Base-by-base conservation (phyloP, 2,329 filamentous ascomycete genomes). In the Trichoderma atrobrunneum region DNA sequence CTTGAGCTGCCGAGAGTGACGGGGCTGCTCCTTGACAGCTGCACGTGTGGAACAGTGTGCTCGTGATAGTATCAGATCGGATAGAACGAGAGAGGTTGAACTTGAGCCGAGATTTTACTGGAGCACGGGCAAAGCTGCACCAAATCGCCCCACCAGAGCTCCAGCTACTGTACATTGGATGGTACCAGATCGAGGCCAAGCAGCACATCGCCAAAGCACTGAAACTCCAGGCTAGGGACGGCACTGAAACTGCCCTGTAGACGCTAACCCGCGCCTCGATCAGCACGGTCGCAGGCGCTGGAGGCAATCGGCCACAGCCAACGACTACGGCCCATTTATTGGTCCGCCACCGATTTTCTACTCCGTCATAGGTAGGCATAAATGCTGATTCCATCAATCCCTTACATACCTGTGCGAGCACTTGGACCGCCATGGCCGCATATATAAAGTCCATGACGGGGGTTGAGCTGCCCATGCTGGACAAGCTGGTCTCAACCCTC, bases 361-460 rank as follows among this genome's bases (percentile, higher is more conserved):
- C 0, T 36, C 24, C 64, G 51, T 60, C 57, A 60, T 60, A 26
- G 26, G 26, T 5, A 39, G 63, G 51, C 7, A 36, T n/a, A n/a
- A n/a, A n/a, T n/a, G n/a, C 43, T 32, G 66, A 67, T 57, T 39
- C 51, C 26, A 43, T 43, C 43, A 51, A 51, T 43, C 39, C 39
- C 39, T 43, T 43, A 32, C 57, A 34, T n/a, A n/a, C 57, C 24
- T 34, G 57, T n/a, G 14, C 56, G 28, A n/a, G 32, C 18, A 60
- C 57, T n/a, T 34, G 10, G 30, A 18, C 28, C 65, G 65, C 34
- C 54, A 69, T 70, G 67, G 67, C 67, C 57, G 57, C 39, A 16
- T 61, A 61, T 54, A 70, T 70, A 70, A 70, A 36, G 39, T 48
- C 64, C 51, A 69, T 72, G 70, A 67, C 70, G 63, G 56, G 39